Conservation (phyloP, 2,329 filamentous ascomycete species). For the Claviceps humidiphila region DNA sequence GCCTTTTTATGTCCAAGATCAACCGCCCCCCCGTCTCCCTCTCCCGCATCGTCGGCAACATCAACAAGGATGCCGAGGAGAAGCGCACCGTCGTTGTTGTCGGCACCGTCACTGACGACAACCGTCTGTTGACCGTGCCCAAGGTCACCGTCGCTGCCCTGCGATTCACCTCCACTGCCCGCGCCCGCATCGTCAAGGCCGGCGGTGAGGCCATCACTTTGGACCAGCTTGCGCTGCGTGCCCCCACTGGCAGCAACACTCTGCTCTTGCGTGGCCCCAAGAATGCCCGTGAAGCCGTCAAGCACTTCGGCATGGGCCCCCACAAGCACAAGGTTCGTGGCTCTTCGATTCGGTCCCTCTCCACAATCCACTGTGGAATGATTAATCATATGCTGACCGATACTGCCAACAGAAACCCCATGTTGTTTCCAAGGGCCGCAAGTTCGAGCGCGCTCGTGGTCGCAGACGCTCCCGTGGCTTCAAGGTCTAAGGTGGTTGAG, state of each 20-base stretch:
- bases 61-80: conserved; percentile 48
- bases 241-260: conserved; percentile 93
- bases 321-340: conserved; percentile 83
- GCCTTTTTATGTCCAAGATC: conserved; percentile 97
- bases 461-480: conserved; percentile 97
- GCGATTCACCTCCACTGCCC: conserved; percentile 91
- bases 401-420: conserved; percentile 64
- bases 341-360: background rate
- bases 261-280: conserved; percentile 94
- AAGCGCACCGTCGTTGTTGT: conserved; percentile 88
- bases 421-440: conserved; percentile 96
- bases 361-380: background rate
- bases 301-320: conserved; percentile 98
- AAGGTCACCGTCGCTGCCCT: conserved; percentile 91
- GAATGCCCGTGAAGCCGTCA: conserved; percentile 94
- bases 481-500: conserved; percentile 73
- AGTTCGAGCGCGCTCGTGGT: conserved; percentile 98
- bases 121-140: conserved; percentile 78
- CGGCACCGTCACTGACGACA: conserved; percentile 95
- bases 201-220: conserved; percentile 92
- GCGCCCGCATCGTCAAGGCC: conserved; percentile 82
- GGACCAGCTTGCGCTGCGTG: conserved; percentile 90
- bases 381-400: background rate
- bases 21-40: conserved; percentile 93
- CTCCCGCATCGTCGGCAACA: conserved; percentile 70